Percentiles rank a stretch among this genome's conserved stretches.
Evolutionary conservation across 2,329 filamentous ascomycete species (phyloP).

Genomic region (Colletotrichum liaoningense): DNA sequence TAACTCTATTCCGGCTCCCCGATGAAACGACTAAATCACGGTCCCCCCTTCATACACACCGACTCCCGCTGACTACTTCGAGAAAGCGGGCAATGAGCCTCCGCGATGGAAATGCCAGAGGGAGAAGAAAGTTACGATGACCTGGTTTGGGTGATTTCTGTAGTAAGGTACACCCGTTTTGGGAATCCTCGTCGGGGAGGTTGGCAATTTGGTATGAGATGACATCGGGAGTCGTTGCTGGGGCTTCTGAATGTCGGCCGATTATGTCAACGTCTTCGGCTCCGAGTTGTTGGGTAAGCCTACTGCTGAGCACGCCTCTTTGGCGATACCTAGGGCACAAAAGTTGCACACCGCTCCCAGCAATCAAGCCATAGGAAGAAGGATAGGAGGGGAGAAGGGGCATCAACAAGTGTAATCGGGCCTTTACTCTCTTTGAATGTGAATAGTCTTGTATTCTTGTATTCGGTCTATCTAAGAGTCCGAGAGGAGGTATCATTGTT

Average conservation of each 20-base stretch:
- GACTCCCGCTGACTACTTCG: background rate
- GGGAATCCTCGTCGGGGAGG: background rate
- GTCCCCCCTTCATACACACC: no score
- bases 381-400: no score
- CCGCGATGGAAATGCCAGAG: background rate
- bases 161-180: background rate
- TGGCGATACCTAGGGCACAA: no score
- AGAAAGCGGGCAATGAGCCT: background rate
- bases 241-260: background rate
- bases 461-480: slow-evolving; percentile 14
- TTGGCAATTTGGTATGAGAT: background rate
- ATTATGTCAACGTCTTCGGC: background rate
- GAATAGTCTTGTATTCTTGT: slow-evolving; percentile 20
- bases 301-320: no score
- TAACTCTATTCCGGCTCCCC: no score
- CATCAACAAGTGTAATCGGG: no score
- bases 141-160: background rate
- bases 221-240: background rate
- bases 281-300: no score
- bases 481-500: slow-evolving; percentile 38
- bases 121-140: background rate
- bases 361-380: no score
- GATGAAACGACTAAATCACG: no score
- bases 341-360: no score
- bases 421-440: background rate